A percentile compares a stretch with the other conserved stretches of the same genome.
phyloP scores from a whole-genome alignment of 2,329 filamentous ascomycete species.

The Alternaria brassicae region DNA sequence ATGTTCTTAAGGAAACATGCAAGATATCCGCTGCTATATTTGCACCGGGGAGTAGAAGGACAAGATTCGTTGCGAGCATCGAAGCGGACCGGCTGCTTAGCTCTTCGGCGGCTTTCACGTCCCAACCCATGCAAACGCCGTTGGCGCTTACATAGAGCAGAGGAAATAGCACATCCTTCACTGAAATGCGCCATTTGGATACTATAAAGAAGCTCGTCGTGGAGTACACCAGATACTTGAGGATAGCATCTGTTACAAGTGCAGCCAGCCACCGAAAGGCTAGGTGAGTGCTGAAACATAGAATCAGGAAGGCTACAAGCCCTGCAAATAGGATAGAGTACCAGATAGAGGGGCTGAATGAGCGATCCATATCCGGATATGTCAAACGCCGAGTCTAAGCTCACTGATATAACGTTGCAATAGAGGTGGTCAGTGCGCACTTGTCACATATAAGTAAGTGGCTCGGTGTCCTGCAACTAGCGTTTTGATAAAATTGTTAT shows the following conservation, averaged over 20 bases:
- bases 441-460: constrained; percentile 15
- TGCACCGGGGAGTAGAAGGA: constrained; percentile 11
- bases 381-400: neutral
- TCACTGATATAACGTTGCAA: constrained; percentile 5
- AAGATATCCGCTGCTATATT: constrained; percentile 15
- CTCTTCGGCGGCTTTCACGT: constrained; percentile 7
- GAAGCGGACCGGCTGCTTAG: constrained; percentile 16
- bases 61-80: constrained; percentile 18
- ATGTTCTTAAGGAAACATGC: constrained; percentile 11
- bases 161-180: neutral
- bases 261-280: constrained; percentile 7
- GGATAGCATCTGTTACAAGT: constrained; percentile 3
- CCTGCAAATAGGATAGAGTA: constrained; percentile 7
- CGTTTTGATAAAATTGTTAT: constrained; percentile 13
- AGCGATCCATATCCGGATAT: constrained; percentile 6
- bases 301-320: constrained; percentile 7
- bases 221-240: constrained; percentile 20
- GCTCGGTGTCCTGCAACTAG: neutral
- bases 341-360: constrained; percentile 1
- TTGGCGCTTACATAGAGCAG: constrained; percentile 12
- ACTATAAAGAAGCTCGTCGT: constrained; percentile 1
- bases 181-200: neutral
- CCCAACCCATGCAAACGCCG: constrained; percentile 11
- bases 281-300: constrained; percentile 1
- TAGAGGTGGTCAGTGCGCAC: constrained; percentile 10